These are phyloP conservation scores for Camellia oleifera DNA, from an alignment of 179 eudicot species.

Conservation along the genomic window DNA sequence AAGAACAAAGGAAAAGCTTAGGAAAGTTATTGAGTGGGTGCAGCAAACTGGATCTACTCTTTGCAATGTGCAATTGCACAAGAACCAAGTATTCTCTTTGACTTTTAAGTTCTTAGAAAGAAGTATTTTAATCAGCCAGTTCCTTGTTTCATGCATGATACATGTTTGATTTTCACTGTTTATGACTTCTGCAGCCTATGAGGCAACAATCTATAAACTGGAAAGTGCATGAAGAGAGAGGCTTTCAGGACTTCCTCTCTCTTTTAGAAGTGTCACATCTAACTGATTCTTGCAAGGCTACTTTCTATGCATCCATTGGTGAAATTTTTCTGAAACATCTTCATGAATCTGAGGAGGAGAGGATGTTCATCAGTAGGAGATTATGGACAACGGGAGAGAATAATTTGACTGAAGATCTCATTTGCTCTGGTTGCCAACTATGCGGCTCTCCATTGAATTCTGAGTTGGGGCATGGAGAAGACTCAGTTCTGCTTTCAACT, in stretches of 20 bases:
- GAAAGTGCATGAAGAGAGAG: conserved; percentile 56
- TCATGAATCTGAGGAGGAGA: conserved; percentile 45
- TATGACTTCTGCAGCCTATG: conserved; percentile 14
- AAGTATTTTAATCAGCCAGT: too few relatives aligned
- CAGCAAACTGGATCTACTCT: conserved; percentile 40
- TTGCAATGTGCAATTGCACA: conserved; percentile 29
- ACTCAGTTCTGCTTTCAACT: neutral
- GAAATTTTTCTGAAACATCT: conserved; percentile 50
- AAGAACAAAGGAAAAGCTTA: conserved; percentile 62
- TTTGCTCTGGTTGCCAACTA: conserved; percentile 65
- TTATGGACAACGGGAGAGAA: conserved; percentile 25
- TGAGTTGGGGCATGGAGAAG: conserved; percentile 36
- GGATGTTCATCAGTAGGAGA: conserved; percentile 65
- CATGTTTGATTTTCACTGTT: neutral
- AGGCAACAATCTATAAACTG: conserved; percentile 47
- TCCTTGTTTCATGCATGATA: neutral
- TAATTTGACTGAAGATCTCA: conserved; percentile 60
- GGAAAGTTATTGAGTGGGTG: conserved; percentile 68
- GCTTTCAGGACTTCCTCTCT: conserved; percentile 37
- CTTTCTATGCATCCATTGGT: conserved; percentile 67
- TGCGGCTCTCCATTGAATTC: conserved; percentile 61
- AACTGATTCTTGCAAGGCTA: conserved; percentile 40
- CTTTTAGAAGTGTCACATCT: conserved; percentile 48
- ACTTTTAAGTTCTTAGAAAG: neutral
- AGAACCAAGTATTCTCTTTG: conserved; percentile 33